phyloP scores from a whole-genome alignment of 2,329 filamentous ascomycete genomes.

The Penicillium italicum region DNA sequence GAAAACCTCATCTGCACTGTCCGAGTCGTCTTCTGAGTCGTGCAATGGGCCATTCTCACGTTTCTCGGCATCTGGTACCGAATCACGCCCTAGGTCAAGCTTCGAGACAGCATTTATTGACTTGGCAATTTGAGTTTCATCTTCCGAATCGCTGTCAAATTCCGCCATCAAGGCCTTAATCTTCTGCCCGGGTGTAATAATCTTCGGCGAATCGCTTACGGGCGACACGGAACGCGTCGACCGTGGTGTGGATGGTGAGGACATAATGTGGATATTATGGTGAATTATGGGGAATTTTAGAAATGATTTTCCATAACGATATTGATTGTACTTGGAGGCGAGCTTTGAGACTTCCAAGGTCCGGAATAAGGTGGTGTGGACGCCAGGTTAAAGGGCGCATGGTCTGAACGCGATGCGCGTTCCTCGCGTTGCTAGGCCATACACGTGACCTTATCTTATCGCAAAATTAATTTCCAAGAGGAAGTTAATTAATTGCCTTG shows the following conservation, averaged over 20 bases:
- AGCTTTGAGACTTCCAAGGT: conserved; percentile 6
- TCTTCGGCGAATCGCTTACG: conserved; percentile 28
- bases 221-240: conserved; percentile 34
- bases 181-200: conserved; percentile 46
- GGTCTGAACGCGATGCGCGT: conserved; percentile 25
- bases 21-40: conserved; percentile 32
- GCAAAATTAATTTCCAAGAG: not conserved
- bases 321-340: not conserved
- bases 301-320: conserved; percentile 4
- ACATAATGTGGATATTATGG: conserved; percentile 22
- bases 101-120: conserved; percentile 13
- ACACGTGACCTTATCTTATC: conserved; percentile 25
- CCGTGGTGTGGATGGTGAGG: conserved; percentile 32
- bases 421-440: conserved; percentile 21
- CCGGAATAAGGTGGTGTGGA: conserved; percentile 1
- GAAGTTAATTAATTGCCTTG: not conserved
- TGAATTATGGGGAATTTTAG: not conserved
- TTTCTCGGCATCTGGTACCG: not conserved
- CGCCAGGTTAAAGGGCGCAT: conserved; percentile 17
- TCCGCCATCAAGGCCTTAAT: conserved; percentile 50
- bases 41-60: conserved; percentile 8
- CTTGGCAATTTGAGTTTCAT: conserved; percentile 37
- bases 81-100: conserved; percentile 17
- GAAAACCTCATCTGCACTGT: conserved; percentile 50
- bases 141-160: conserved; percentile 47